A percentile compares a stretch with the other conserved stretches of the same genome.
Evolutionary conservation across 148 eudicot genomes (phyloP).

Genomic region (Silene conica): DNA sequence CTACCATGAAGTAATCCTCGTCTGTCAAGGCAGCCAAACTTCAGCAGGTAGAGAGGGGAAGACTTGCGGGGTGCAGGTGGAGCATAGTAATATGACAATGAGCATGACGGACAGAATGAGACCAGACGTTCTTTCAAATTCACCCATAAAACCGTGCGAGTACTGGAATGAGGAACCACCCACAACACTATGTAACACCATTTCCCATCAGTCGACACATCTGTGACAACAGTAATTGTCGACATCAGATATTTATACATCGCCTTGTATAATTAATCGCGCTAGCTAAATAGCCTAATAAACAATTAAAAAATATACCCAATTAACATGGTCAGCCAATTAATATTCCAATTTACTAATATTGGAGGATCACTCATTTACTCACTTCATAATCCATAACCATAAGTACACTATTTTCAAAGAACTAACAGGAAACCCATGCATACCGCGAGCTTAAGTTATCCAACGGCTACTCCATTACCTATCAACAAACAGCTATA

Average conservation of each 20-base stretch:
- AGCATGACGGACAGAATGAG: slow-evolving; percentile 60
- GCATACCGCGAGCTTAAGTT: too few species aligned
- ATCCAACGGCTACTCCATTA: too few species aligned
- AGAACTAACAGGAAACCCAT: too few species aligned
- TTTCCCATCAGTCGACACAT: slow-evolving; percentile 77
- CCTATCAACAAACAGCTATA: too few species aligned
- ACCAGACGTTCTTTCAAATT: slow-evolving; percentile 64
- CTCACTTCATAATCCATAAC: too few species aligned
- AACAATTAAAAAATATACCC: not conserved
- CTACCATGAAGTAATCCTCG: slow-evolving; percentile 73
- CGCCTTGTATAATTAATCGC: not conserved
- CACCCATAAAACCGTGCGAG: slow-evolving; percentile 42
- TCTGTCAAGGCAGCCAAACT: slow-evolving; percentile 57
- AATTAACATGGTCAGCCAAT: too few species aligned
- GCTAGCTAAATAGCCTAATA: not conserved
- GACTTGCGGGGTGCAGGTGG: slow-evolving; percentile 40
- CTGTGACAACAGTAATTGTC: slow-evolving; percentile 29
- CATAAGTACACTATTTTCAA: too few species aligned
- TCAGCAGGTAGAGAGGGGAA: slow-evolving; percentile 55
- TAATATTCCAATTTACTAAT: too few species aligned
- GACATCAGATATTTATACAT: slow-evolving; percentile 10
- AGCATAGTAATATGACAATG: slow-evolving; percentile 46
- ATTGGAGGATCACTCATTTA: too few species aligned
- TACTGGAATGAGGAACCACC: slow-evolving; percentile 62
- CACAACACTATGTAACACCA: slow-evolving; percentile 77